A percentile compares a stretch with the other conserved stretches of the same genome.
These are phyloP conservation scores for Drechslera avenae DNA, from an alignment of 2,329 filamentous ascomycete species.

Conservation along the genomic window DNA sequence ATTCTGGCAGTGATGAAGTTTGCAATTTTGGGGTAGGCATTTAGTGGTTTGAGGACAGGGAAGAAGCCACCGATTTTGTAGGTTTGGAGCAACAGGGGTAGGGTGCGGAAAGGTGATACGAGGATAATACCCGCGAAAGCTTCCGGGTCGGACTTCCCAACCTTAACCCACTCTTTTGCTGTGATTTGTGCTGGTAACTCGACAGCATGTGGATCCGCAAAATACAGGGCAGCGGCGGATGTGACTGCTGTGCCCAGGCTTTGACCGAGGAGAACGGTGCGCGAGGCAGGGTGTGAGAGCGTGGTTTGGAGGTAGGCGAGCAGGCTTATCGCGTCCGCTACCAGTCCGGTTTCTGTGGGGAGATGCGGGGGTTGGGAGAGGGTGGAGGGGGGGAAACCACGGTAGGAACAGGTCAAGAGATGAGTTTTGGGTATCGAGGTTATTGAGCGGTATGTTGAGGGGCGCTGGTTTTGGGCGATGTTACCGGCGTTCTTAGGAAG, in stretches of 20 bases:
- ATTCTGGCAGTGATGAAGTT: constrained; percentile 66
- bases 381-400: constrained; percentile 81
- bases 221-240: constrained; percentile 73
- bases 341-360: constrained; percentile 80
- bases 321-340: constrained; percentile 75
- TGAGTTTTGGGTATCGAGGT: constrained; percentile 73
- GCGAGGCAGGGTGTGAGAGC: constrained; percentile 68
- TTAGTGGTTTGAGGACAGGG: constrained; percentile 77
- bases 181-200: constrained; percentile 25
- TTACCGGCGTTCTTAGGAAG: constrained; percentile 76
- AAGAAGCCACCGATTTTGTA: constrained; percentile 81
- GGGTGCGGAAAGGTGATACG: constrained; percentile 76
- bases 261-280: constrained; percentile 83
- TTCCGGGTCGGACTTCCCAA: neutral
- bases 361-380: constrained; percentile 56
- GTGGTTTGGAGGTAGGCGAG: constrained; percentile 71
- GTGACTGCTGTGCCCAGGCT: constrained; percentile 87
- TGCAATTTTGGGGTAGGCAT: constrained; percentile 67
- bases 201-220: constrained; percentile 52
- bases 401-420: constrained; percentile 87
- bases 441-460: constrained; percentile 76
- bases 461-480: constrained; percentile 76
- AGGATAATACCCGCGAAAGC: constrained; percentile 78
- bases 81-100: constrained; percentile 73
- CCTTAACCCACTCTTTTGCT: constrained; percentile 27